Base-by-base conservation (phyloP, 2,329 filamentous ascomycete species). In the Trichoderma sp. region DNA sequence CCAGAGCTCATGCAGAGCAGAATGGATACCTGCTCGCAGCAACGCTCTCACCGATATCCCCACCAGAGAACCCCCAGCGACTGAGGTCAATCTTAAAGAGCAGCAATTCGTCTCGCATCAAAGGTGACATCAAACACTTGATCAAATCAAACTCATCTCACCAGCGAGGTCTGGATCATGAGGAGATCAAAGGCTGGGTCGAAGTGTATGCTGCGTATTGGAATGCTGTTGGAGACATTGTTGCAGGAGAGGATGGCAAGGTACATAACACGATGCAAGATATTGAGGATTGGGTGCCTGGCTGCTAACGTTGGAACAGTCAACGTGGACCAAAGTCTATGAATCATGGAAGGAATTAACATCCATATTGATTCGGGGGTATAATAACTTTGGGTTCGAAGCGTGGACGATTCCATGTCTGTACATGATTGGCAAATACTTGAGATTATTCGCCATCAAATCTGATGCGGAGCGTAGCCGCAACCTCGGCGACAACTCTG, bases 341-440 rank as follows among this genome's bases (percentile, higher is more conserved):
- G 92, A 94, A 73, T 84, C 90, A 12, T 98, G 96, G 95, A 97
- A 93, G 78, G 93, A 97, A 53, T 79, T 98, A 73, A 89, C 92
- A 59, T 92, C 92, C 74, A 85, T 86, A 62, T 85, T 98, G 50
- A 91, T 95, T 71, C 89, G 94, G 75, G 94, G 94, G 36, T 98
- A 98, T 79, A 91, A 90, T 43, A 91, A 88, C 74, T 85, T 87
- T 70, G 87, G 88, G 3, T 93, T 98, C 76, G 91, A 93, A 74
- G 91, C 94, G 36, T 99, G 96, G 95, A 96, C 94, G 0, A 90
- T 99, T 66, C 95, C 96, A 4, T 95, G 93, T 78, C 86, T 99
- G 50, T 98, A 98, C 78, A 88, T 92, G 67, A 91, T 92, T 28
- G 95, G 94, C 69, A 97, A 94, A 81, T 94, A 97, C 79, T 82